Evolutionary conservation across 140 eudicot genomes (phyloP).

Genomic region (Senecio squalidus): DNA sequence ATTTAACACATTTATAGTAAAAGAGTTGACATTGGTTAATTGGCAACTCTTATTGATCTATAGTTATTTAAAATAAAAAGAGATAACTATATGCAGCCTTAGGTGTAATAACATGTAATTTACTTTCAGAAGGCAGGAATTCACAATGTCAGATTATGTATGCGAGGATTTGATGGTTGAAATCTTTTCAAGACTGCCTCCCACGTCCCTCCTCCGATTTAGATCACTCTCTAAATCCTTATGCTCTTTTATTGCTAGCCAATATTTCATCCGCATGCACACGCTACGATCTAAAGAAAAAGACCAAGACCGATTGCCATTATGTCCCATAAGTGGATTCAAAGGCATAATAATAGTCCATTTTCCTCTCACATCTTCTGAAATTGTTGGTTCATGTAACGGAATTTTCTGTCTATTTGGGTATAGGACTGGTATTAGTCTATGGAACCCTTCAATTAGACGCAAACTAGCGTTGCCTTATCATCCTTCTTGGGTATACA

Average conservation of each 20-base stretch:
- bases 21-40: no score
- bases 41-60: no score
- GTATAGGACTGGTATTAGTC: background rate
- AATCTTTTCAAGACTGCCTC: background rate
- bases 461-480: constrained; percentile 21
- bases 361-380: background rate
- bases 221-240: constrained; percentile 5
- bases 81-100: no score
- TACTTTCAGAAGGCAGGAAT: background rate
- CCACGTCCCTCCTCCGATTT: background rate
- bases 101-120: no score
- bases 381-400: constrained; percentile 3
- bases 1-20: no score
- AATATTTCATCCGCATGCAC: background rate
- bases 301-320: background rate
- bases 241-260: background rate
- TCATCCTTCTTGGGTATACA: background rate
- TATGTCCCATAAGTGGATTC: background rate
- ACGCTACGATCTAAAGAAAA: constrained; percentile 10
- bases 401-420: background rate
- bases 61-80: no score
- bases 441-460: constrained; percentile 9
- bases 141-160: background rate
- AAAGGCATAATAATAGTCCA: background rate
- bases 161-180: background rate